Percentiles rank a stretch among this genome's conserved stretches.
phyloP scores from a whole-genome alignment of 768 basidiomycete species.

The Mycena amicta region DNA sequence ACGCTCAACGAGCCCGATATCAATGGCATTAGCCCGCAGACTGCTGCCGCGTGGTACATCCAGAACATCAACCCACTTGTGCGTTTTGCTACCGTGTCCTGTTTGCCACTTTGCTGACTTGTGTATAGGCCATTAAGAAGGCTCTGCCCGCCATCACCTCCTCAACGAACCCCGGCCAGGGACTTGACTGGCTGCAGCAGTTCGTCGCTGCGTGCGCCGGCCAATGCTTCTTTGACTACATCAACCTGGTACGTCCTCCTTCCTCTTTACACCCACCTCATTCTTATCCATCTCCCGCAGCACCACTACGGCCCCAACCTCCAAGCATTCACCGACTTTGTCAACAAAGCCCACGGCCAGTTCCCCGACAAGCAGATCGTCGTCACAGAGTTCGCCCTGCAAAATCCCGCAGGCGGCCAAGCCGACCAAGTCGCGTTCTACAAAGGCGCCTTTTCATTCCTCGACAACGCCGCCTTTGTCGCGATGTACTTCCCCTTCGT shows the following conservation, averaged over 20 bases:
- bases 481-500: conserved; percentile 41
- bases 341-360: conserved; percentile 26
- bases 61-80: conserved; percentile 36
- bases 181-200: conserved; percentile 36
- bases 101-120: not conserved
- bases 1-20: conserved; percentile 39
- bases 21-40: conserved; percentile 29
- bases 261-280: not conserved
- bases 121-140: conserved; percentile 35
- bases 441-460: conserved; percentile 28
- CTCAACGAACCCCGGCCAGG: conserved; percentile 33
- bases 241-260: conserved; percentile 27
- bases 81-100: conserved; percentile 21
- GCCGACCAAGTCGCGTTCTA: conserved; percentile 32
- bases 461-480: conserved; percentile 34
- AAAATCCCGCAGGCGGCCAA: conserved; percentile 32
- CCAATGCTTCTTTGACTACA: conserved; percentile 37
- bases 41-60: conserved; percentile 40
- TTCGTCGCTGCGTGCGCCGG: conserved; percentile 38
- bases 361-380: conserved; percentile 32
- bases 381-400: conserved; percentile 35
- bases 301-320: conserved; percentile 27
- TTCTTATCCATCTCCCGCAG: not conserved
- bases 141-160: conserved; percentile 41
- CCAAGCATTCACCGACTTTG: conserved; percentile 29